phyloP scores from a whole-genome alignment of 345 rosid genomes.

The Rhizophora mangle region DNA sequence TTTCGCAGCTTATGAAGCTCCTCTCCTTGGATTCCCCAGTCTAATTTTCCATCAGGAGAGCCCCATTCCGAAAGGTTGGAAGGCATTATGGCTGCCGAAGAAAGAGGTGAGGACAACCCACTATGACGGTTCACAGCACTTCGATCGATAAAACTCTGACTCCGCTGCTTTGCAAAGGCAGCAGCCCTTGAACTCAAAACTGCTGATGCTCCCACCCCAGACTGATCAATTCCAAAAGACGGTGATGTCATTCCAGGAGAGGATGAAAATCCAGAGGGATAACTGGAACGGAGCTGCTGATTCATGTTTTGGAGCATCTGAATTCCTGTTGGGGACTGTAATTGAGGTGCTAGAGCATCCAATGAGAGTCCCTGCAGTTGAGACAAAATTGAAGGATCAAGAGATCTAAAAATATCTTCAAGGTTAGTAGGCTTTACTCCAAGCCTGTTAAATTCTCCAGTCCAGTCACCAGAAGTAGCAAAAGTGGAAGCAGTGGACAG shows the following conservation, averaged over 20 bases:
- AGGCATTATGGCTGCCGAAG: slow-evolving; percentile 31
- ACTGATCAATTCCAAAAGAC: slow-evolving; percentile 41
- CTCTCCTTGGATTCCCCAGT: slow-evolving; percentile 72
- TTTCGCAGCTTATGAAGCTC: slow-evolving; percentile 70
- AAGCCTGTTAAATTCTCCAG: slow-evolving; percentile 48
- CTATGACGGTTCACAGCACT: slow-evolving; percentile 38
- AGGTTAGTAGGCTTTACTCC: slow-evolving; percentile 64
- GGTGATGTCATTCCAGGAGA: slow-evolving; percentile 48
- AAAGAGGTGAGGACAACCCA: slow-evolving; percentile 34
- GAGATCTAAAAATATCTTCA: slow-evolving; percentile 57
- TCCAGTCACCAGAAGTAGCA: slow-evolving; percentile 31
- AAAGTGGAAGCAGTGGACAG: slow-evolving; percentile 41
- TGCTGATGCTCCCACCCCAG: slow-evolving; percentile 41
- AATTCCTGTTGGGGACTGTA: slow-evolving; percentile 41
- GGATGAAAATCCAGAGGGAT: slow-evolving; percentile 42
- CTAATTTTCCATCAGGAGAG: slow-evolving; percentile 72
- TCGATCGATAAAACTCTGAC: slow-evolving; percentile 72
- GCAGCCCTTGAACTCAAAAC: slow-evolving; percentile 52
- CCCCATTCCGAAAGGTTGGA: slow-evolving; percentile 58
- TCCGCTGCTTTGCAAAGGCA: slow-evolving; percentile 57
- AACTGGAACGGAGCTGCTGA: slow-evolving; percentile 50
- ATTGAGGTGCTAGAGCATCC: slow-evolving; percentile 30
- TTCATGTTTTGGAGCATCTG: slow-evolving; percentile 49
- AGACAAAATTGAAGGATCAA: slow-evolving; percentile 35
- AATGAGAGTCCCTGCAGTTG: slow-evolving; percentile 45